phyloP scores from a whole-genome alignment of 192 early-diverging fungal species.

The Entophlyctis luteolus region DNA sequence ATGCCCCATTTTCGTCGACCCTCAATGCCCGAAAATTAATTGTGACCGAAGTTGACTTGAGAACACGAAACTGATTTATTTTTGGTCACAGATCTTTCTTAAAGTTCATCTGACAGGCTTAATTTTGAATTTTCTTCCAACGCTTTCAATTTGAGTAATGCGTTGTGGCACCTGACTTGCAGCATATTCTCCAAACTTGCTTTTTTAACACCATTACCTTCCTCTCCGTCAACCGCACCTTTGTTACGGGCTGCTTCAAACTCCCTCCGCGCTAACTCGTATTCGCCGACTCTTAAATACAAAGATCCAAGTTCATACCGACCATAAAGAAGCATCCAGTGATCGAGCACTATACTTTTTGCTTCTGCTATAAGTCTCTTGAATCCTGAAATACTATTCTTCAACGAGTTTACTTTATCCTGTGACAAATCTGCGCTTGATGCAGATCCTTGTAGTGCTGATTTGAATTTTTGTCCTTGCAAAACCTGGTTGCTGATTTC shows the following conservation, averaged over 20 bases:
- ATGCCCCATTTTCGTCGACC: too few species aligned
- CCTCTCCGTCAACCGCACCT: conserved; percentile 36
- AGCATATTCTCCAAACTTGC: conserved; percentile 41
- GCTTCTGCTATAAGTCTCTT: conserved; percentile 29
- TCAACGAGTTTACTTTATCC: conserved; percentile 8
- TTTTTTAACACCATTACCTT: conserved; percentile 28
- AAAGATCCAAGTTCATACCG: conserved; percentile 43
- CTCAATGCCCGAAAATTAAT: too few species aligned
- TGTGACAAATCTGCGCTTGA: background rate
- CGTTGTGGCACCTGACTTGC: conserved; percentile 44
- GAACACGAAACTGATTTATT: too few species aligned
- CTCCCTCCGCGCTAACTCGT: conserved; percentile 33
- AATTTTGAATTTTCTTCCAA: conserved; percentile 22
- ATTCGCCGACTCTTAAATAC: conserved; percentile 35
- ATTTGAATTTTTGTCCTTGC: background rate
- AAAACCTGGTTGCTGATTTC: conserved; percentile 20
- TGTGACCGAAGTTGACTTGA: too few species aligned
- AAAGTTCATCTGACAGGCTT: too few species aligned
- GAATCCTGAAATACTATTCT: conserved; percentile 28
- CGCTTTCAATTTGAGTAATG: conserved; percentile 36
- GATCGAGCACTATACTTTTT: conserved; percentile 40
- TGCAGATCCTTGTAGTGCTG: conserved; percentile 6
- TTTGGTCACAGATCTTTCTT: too few species aligned
- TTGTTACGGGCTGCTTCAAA: conserved; percentile 44
- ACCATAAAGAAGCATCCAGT: conserved; percentile 51